Conservation (phyloP, 2,329 filamentous ascomycete genomes). For the Pseudogymnoascus pannorum region DNA sequence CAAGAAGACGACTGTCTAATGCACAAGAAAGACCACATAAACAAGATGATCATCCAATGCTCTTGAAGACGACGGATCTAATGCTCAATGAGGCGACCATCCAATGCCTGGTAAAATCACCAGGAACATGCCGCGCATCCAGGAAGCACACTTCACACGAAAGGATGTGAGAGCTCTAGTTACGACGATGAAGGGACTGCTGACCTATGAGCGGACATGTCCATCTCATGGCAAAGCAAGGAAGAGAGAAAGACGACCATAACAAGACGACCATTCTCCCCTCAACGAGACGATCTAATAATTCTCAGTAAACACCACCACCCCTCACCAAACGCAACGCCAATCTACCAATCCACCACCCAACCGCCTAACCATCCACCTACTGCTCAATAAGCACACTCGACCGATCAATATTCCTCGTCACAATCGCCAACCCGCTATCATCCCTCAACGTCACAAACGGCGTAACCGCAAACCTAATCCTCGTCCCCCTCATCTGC, state of each 20-base stretch:
- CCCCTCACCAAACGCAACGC: too few relatives aligned
- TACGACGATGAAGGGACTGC: too few relatives aligned
- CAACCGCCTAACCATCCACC: background rate
- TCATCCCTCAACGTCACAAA: conserved; percentile 49
- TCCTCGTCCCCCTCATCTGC: conserved; percentile 43
- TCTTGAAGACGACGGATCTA: background rate
- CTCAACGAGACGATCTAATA: background rate
- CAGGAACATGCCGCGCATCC: background rate
- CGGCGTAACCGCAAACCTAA: conserved; percentile 48
- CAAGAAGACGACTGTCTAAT: background rate
- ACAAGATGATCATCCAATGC: background rate
- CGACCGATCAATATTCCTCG: background rate
- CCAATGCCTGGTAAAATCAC: background rate
- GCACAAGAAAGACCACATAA: background rate
- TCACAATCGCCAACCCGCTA: conserved; percentile 13
- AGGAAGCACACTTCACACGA: too few relatives aligned
- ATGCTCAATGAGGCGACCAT: background rate
- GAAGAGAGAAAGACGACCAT: background rate
- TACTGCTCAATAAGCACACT: conserved; percentile 5
- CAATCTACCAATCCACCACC: too few relatives aligned
- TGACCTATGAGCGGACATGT: too few relatives aligned
- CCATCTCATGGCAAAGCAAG: too few relatives aligned
- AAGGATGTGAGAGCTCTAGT: too few relatives aligned
- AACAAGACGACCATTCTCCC: background rate
- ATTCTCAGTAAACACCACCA: background rate